Base-by-base conservation (phyloP, 2,329 filamentous ascomycete genomes). In the Cercospora brassicicola region DNA sequence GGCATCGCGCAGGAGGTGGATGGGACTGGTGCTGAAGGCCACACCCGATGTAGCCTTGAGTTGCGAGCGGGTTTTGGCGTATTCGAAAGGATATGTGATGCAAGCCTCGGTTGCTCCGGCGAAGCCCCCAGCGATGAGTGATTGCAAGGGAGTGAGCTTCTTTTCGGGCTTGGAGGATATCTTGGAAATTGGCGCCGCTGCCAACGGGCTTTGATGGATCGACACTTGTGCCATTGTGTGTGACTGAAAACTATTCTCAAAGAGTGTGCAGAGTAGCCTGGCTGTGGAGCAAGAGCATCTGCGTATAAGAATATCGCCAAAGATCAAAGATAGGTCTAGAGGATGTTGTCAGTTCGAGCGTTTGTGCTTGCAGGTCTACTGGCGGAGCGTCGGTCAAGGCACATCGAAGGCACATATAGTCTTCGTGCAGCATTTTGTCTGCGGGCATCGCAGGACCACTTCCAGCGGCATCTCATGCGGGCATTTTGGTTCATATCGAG, bases 21-120 rank as follows among this genome's bases (percentile, higher is more conserved):
- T 73, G 1, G 76, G 72, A 48, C 74, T 77, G n/a, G 30, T 59
- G 55, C 63, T 61, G 60, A 55, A 64, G 64, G 26, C 45, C 48
- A 63, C 20, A 10, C 30, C 55, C 9, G 36, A 10, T 11, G n/a
- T 23, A 56, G 51, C 67, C 45, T 72, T 72, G n/a, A 78, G 68
- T 55, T 78, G 77, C 3, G 73, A 73, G 28, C 76, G 71, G 6
- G 77, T 78, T 71, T 79, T 79, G 62, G 76, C 76, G 62, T 76
- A 78, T 66, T 78, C 76, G 56, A 78, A 76, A 3, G 77, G 77
- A 63, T 78, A 78, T 3, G 85, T 87, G 20, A 81, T 77, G 2
- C 82, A 79, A 4, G 85, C 84, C 74, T 87, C 85, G 7, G 85
- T 78, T n/a, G 80, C 84, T 11, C 85, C 86, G 5, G 84, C 86